Evolutionary conservation across 352 stramenopile species (phyloP).

Genomic region (Pythium chondricola): DNA sequence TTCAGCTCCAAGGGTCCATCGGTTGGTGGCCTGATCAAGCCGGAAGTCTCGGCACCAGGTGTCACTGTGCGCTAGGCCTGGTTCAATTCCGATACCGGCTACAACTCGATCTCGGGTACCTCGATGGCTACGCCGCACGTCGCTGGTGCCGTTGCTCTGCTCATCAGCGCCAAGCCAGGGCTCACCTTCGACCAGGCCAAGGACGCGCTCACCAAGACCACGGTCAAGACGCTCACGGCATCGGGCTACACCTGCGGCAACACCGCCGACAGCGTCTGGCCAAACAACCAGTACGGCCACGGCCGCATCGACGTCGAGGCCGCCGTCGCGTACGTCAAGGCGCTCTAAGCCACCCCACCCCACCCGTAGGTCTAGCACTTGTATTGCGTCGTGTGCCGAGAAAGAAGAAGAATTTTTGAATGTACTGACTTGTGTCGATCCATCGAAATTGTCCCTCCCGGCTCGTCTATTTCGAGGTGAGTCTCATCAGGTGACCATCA

Average conservation of each 20-base stretch:
- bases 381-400: too few relatives aligned
- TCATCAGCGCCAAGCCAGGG: constrained; percentile 13
- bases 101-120: constrained; percentile 23
- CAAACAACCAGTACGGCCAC: constrained; percentile 28
- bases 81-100: constrained; percentile 5
- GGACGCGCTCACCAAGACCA: neutral
- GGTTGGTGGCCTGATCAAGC: constrained; percentile 17
- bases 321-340: neutral
- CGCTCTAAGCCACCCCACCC: too few relatives aligned
- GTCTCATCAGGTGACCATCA: too few relatives aligned
- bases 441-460: too few relatives aligned
- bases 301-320: constrained; percentile 19
- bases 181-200: constrained; percentile 12
- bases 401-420: too few relatives aligned
- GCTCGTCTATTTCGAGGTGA: too few relatives aligned
- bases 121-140: constrained; percentile 30
- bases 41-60: constrained; percentile 19
- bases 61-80: constrained; percentile 8
- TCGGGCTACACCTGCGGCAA: constrained; percentile 15
- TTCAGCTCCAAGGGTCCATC: constrained; percentile 19
- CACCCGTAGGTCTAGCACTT: too few relatives aligned
- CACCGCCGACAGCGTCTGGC: constrained; percentile 13
- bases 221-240: neutral
- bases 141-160: constrained; percentile 21
- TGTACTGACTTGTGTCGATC: too few relatives aligned